Base-by-base conservation (phyloP, 805 yeast genomes). In the Metschnikowia colocasiae region DNA sequence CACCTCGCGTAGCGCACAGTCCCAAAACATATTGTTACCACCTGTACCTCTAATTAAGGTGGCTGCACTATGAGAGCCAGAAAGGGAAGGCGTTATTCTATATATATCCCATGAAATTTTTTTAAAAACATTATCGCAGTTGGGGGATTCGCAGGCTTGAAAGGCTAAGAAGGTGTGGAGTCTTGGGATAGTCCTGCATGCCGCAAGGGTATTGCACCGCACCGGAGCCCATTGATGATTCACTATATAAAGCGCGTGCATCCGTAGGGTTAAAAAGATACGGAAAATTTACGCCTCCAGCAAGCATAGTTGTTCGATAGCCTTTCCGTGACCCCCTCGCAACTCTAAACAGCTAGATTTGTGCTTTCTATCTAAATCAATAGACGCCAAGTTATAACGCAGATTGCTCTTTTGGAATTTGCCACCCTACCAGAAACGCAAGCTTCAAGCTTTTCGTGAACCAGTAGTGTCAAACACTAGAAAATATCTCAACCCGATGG, bases 401-500 rank as follows among this genome's bases (percentile, higher is more conserved):
- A 23, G 19, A 36, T 15, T 6, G 29, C 23, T 23, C 8, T 3
- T 23, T 2, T 23, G 19, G 38, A 23, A 36, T 36, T 36, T 36
- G 40, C 40, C 40, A 23, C 30, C 30, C 18, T 23, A 13, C 6
- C 13, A 8, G 23, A 15, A 15, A 15, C 23, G 38, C 26, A 34
- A 34, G 25, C 25, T 36, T 15, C 29, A 9, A 36, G 40, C 40
- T 15, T 36, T 15, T 7, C 7, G 38, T 6, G 10, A 25, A 29
- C 15, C 16, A 29, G 16, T 15, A 29, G 5, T 29, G 7, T 16
- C 27, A 25, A 6, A 25, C 2, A 25, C 7, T 8, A 25, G 27
- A 20, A 20, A 33, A 5, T 12, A 10, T 8, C 36, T 15, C 12
- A 10, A 18, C 9, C 9, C 18, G 25, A 67, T 66, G 69, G 50